A percentile compares a stretch with the other conserved stretches of the same genome.
phyloP scores from a whole-genome alignment of 2,329 filamentous ascomycete genomes.

The Waltergamsia citrina region DNA sequence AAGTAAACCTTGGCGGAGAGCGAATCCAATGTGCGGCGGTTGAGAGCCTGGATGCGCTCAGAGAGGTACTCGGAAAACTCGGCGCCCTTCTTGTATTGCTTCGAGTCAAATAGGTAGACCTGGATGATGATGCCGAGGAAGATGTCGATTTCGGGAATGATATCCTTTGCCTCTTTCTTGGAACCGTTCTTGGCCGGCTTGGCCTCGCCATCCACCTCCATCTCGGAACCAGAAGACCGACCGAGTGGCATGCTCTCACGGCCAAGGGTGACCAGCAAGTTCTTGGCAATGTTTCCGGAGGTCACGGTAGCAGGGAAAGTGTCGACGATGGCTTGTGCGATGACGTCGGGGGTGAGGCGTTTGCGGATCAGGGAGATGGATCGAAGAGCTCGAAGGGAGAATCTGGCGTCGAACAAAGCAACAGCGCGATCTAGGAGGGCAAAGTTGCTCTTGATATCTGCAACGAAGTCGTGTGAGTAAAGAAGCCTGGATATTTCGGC shows the following conservation, averaged over 20 bases:
- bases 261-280: conserved; percentile 61
- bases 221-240: conserved; percentile 48
- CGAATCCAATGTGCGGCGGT: conserved; percentile 88
- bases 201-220: conserved; percentile 61
- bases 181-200: conserved; percentile 37
- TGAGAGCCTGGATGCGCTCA: conserved; percentile 77
- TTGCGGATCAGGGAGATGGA: conserved; percentile 96
- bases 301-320: conserved; percentile 57
- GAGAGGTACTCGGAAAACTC: conserved; percentile 78
- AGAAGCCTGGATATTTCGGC: not conserved
- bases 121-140: conserved; percentile 81
- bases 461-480: not conserved
- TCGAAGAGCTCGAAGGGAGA: conserved; percentile 85
- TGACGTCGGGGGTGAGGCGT: conserved; percentile 71
- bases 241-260: conserved; percentile 56
- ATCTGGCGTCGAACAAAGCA: conserved; percentile 85
- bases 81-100: conserved; percentile 69
- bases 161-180: conserved; percentile 65
- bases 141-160: conserved; percentile 78
- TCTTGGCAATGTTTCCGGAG: conserved; percentile 57
- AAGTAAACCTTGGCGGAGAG: conserved; percentile 95
- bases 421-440: conserved; percentile 86
- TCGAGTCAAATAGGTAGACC: conserved; percentile 81
- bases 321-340: conserved; percentile 72
- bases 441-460: conserved; percentile 95